Conservation (phyloP, 352 stramenopile genomes). For the Phytophthora podocarpi region DNA sequence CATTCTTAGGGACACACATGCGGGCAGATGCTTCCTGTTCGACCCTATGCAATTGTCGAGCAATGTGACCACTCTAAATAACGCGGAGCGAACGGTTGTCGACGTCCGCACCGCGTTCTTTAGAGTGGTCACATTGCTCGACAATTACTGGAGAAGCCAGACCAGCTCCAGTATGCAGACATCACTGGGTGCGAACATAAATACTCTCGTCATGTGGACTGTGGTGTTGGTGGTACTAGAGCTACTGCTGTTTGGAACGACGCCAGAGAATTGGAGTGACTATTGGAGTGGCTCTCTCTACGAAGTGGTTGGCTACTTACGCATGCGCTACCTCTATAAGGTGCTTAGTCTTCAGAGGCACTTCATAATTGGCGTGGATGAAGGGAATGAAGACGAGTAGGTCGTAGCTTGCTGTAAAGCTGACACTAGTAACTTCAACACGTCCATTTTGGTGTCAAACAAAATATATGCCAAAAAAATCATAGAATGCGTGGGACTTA, state of each 20-base stretch:
- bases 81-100: neutral
- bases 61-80: neutral
- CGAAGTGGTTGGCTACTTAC: too few species aligned
- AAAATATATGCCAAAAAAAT: too few species aligned
- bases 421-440: too few species aligned
- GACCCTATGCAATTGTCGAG: conserved; percentile 2
- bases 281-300: too few species aligned
- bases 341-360: too few species aligned
- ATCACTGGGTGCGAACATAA: conserved; percentile 5
- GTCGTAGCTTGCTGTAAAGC: too few species aligned
- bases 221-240: conserved; percentile 8
- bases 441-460: too few species aligned
- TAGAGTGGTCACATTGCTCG: neutral
- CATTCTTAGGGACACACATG: neutral
- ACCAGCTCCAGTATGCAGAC: neutral
- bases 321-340: too few species aligned
- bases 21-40: neutral
- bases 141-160: neutral
- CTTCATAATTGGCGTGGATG: too few species aligned
- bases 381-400: too few species aligned
- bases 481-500: too few species aligned
- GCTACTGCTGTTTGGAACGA: conserved; percentile 12
- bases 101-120: neutral
- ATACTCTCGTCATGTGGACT: neutral
- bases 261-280: conserved; percentile 1